These are phyloP conservation scores for Pontederia paniculata DNA, from an alignment of 176 grass and related monocot species.

Conservation along the genomic window DNA sequence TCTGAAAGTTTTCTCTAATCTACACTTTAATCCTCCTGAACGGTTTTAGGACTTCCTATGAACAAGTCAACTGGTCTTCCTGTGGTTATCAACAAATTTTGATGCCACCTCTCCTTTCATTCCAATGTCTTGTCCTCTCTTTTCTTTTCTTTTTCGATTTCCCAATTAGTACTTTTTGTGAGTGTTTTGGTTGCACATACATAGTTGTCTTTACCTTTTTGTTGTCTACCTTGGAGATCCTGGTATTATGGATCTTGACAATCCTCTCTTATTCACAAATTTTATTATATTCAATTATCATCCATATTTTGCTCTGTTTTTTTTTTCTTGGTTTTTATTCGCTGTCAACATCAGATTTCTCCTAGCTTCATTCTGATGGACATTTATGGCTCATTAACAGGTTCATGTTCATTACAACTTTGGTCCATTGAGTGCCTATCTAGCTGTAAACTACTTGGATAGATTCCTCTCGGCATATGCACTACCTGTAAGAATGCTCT, in stretches of 20 bases:
- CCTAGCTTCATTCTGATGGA: slow-evolving; percentile 12
- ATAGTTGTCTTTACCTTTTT: background rate
- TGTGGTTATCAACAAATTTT: background rate
- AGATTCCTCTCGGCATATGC: slow-evolving; percentile 71
- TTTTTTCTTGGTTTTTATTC: background rate
- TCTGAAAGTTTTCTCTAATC: too few relatives aligned
- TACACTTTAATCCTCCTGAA: too few relatives aligned
- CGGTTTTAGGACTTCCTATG: too few relatives aligned
- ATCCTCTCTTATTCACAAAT: background rate
- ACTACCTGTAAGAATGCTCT: slow-evolving; percentile 59
- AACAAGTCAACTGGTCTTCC: background rate
- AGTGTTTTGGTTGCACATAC: slow-evolving; percentile 2
- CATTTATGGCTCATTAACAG: slow-evolving; percentile 45
- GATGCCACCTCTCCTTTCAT: background rate
- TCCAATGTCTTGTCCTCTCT: background rate
- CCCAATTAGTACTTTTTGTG: background rate
- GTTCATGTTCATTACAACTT: slow-evolving; percentile 74
- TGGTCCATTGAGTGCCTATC: slow-evolving; percentile 63
- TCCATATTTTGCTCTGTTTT: background rate
- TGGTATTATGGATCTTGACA: background rate
- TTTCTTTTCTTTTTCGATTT: slow-evolving; percentile 5
- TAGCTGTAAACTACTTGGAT: slow-evolving; percentile 90
- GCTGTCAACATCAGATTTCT: background rate
- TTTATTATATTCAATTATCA: background rate
- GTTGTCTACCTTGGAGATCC: background rate